Percentiles rank a stretch among this genome's conserved stretches.
Conservation (phyloP, 371 early-diverging fungal genomes). For the Mortierella sp. region DNA sequence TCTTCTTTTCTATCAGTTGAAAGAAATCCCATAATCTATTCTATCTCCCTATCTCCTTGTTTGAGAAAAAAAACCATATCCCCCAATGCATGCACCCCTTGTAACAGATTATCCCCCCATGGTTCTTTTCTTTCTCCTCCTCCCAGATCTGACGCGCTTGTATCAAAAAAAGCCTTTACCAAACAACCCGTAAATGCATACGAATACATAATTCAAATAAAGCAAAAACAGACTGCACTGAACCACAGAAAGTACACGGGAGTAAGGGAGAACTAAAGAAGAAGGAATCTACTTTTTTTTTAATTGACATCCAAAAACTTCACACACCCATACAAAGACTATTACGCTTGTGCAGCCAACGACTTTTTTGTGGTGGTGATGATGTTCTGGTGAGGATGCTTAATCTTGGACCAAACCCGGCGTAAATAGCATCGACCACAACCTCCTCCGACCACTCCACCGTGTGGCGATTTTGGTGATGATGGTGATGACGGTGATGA, state of each 20-base stretch:
- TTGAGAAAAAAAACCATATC: not conserved
- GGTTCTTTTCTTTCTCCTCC: not conserved
- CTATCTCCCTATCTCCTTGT: constrained; percentile 6
- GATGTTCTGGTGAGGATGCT: not conserved
- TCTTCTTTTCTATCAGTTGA: not conserved
- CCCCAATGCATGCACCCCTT: not conserved
- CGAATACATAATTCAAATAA: too few relatives aligned
- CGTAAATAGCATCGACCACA: constrained; percentile 11
- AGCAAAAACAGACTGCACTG: not conserved
- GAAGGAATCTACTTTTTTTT: not conserved
- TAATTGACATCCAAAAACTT: not conserved
- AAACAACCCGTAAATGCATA: too few relatives aligned
- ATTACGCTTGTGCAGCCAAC: not conserved
- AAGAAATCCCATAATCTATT: not conserved
- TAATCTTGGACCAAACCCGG: constrained; percentile 39
- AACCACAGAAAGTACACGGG: not conserved
- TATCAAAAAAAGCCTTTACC: not conserved
- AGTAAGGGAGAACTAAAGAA: not conserved
- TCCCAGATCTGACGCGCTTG: not conserved
- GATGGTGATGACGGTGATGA: too few relatives aligned
- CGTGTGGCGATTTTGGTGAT: too few relatives aligned
- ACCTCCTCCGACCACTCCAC: not conserved
- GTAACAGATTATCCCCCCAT: not conserved
- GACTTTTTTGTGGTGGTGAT: constrained; percentile 6
- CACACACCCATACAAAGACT: too few relatives aligned